Base-by-base conservation (phyloP, 345 rosid genomes). In the Eucalyptus viminalis region DNA sequence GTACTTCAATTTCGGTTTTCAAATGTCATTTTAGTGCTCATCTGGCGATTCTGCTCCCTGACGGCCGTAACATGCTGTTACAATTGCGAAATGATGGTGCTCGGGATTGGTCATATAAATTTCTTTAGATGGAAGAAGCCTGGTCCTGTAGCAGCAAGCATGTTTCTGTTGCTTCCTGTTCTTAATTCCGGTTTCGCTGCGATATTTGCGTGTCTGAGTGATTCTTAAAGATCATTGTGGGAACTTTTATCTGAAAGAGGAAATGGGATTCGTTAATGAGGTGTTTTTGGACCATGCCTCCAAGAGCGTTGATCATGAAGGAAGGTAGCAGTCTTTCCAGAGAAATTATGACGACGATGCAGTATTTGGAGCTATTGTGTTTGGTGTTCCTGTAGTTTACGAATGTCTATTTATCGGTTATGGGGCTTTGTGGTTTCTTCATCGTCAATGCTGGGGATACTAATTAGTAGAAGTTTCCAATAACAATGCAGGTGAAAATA, bases 401-500 rank as follows among this genome's bases (percentile, higher is more conserved):
- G 83, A 37, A 76, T 37, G 83, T 37, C 24, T 76, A 69, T 34
- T 22, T 34, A 16, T 69, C 21, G 34, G 80, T 69, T 34, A 37
- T 21, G 47, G 45, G 47, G 45, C 83, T 21, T 76, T 37, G 83
- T 76, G 22, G 27, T 76, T 76, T 76, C 27, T 76, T 37, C 25
- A 76, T 37, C 40, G 11, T 76, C 45, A 22, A 76, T 76, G 47
- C 69, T 47, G 40, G 56, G 40, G 19, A 86, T 54, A 44, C 45
- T 86, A 86, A 51, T 53, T 31, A 34, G 37, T 54, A 27, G 58
- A 53, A 53, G 87, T 51, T 88, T 65, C 80, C 69, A 25, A 29
- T 29, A 9, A 50, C 54, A 22, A 11, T 88, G 89, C 89, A 97
- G 99, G 99, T 97, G 88, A 98, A 98, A 88, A 94, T 96, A 90